Percentiles rank a stretch among this genome's conserved stretches.
phyloP scores from a whole-genome alignment of 768 basidiomycete species.

The Termitomyces sp. region DNA sequence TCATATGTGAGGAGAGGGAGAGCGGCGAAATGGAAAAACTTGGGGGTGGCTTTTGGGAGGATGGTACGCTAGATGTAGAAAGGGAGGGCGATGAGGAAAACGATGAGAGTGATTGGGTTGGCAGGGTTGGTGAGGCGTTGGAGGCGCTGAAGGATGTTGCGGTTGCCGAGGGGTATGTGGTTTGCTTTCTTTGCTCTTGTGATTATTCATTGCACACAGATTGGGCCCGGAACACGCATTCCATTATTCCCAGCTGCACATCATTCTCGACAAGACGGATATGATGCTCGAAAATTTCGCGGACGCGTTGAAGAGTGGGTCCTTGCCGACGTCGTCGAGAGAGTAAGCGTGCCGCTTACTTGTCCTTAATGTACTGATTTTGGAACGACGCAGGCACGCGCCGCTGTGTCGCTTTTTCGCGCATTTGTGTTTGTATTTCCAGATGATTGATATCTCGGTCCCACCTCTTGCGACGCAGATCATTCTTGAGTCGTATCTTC shows the following conservation, averaged over 20 bases:
- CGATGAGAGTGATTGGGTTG: conserved; percentile 38
- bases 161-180: conserved; percentile 56
- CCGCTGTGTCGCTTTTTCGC: conserved; percentile 86
- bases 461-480: conserved; percentile 71
- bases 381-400: conserved; percentile 41
- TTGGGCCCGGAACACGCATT: conserved; percentile 67
- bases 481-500: conserved; percentile 85
- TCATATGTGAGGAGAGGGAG: conserved; percentile 77
- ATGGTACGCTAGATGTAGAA: conserved; percentile 34
- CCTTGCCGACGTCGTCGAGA: conserved; percentile 38
- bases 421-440: conserved; percentile 85
- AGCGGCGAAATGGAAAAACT: conserved; percentile 60
- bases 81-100: conserved; percentile 41
- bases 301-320: conserved; percentile 43
- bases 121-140: conserved; percentile 52
- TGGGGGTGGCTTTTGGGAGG: conserved; percentile 81
- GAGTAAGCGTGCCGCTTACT: conserved; percentile 39
- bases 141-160: conserved; percentile 51
- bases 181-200: conserved; percentile 24
- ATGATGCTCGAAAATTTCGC: conserved; percentile 67
- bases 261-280: conserved; percentile 68
- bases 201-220: background rate
- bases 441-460: conserved; percentile 70
- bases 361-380: background rate
- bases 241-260: conserved; percentile 74